Conservation (phyloP, 2,329 filamentous ascomycete species). For the Microcera coccophila region DNA sequence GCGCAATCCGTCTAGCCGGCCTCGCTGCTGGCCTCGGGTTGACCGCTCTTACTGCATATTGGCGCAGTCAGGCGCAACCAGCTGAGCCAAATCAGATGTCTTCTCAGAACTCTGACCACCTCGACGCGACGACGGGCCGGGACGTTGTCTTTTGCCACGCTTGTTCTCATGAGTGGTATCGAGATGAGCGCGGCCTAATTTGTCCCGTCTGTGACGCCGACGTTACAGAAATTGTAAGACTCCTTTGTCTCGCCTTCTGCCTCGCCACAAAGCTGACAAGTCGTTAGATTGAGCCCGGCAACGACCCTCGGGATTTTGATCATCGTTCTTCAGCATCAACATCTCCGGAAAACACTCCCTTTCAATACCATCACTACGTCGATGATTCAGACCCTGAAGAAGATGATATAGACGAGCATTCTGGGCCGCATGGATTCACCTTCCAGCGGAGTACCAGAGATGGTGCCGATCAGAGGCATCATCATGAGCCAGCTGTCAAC, state of each 20-base stretch:
- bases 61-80: constrained; percentile 45
- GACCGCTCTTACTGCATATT: constrained; percentile 53
- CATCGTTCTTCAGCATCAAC: constrained; percentile 28
- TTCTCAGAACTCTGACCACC: constrained; percentile 33
- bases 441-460: constrained; percentile 35
- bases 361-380: constrained; percentile 30
- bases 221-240: constrained; percentile 74
- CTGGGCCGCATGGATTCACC: constrained; percentile 42
- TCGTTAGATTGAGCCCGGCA: constrained; percentile 50
- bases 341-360: constrained; percentile 28
- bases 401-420: constrained; percentile 53
- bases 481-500: constrained; percentile 33
- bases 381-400: constrained; percentile 56
- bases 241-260: neutral
- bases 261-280: constrained; percentile 16
- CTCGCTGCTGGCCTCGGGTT: constrained; percentile 57
- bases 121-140: constrained; percentile 49
- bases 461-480: constrained; percentile 21
- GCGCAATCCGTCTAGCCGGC: constrained; percentile 51
- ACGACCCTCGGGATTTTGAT: constrained; percentile 56
- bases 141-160: constrained; percentile 84
- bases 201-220: constrained; percentile 79
- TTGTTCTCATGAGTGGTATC: constrained; percentile 78
- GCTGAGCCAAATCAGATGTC: constrained; percentile 36
- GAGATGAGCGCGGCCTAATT: constrained; percentile 60